phyloP scores from a whole-genome alignment of 2,329 filamentous ascomycete species.

The Neofusicoccum cordaticola region DNA sequence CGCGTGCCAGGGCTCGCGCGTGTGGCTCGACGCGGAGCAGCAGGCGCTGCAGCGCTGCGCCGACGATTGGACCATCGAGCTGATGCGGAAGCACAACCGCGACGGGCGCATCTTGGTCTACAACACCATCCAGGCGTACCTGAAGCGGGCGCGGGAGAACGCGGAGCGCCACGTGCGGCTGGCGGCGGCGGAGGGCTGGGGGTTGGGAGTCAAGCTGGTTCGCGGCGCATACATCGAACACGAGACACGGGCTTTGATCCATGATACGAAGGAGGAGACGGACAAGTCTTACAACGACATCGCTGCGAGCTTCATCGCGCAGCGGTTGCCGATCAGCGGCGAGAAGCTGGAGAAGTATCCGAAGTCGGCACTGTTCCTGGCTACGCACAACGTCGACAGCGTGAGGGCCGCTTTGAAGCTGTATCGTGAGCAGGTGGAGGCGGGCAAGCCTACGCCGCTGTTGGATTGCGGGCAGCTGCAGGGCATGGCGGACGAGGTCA shows the following conservation, averaged over 20 bases:
- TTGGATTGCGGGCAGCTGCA: constrained; percentile 72
- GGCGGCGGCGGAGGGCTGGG: constrained; percentile 49
- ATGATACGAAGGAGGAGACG: constrained; percentile 54
- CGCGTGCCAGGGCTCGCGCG: constrained; percentile 65
- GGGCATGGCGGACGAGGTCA: constrained; percentile 94
- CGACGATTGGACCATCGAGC: constrained; percentile 52
- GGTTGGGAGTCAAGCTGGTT: constrained; percentile 56
- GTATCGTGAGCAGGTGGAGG: constrained; percentile 47
- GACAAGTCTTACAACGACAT: constrained; percentile 65
- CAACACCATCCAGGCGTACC: constrained; percentile 59
- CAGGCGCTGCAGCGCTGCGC: constrained; percentile 65
- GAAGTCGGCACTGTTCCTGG: constrained; percentile 63
- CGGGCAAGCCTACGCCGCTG: constrained; percentile 39
- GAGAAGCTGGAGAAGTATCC: constrained; percentile 28
- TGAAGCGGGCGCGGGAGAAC: constrained; percentile 46
- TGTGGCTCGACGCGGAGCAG: constrained; percentile 82
- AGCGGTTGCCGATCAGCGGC: constrained; percentile 20
- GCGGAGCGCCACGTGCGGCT: constrained; percentile 47
- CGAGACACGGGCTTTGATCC: constrained; percentile 50
- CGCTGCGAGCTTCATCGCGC: constrained; percentile 58
- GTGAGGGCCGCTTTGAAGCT: constrained; percentile 47
- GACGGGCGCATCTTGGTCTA: constrained; percentile 78
- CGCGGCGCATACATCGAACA: constrained; percentile 56
- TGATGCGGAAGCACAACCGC: constrained; percentile 53
- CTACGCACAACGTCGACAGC: constrained; percentile 76